Base-by-base conservation (phyloP, 257 asterid genomes). In the Solanum bulbocastanum region DNA sequence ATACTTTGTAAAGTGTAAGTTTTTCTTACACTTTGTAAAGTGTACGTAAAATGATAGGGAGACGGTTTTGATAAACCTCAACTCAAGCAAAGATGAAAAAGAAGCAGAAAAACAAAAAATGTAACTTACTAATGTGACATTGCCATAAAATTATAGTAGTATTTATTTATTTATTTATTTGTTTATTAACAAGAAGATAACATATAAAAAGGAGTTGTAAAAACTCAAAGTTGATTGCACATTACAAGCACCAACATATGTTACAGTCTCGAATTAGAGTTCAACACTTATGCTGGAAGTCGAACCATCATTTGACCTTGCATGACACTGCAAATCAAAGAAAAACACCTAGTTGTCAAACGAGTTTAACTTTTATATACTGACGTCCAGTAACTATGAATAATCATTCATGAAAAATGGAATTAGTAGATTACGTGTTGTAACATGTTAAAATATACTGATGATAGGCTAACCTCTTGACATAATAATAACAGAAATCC, bases 401-500 rank as follows among this genome's bases (percentile, higher is more conserved):
- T 32, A 56, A 56, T 7, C 1, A 0, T 56, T 56, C 65, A 56
- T 56, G 65, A 56, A 56, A 0, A 20, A 56, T 56, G 62, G 18
- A 79, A 65, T n/a, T 4, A 22, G 76, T 66, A 32, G 13, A 0
- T 33, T 39, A 76, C 8, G 23, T 13, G 83, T 0, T n/a, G 44
- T 15, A 76, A 76, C 60, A 40, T 39, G 56, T 76, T 39, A 76
- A 75, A 39, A 39, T n/a, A 37, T n/a, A 40, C 2, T 39, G 58
- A 40, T 76, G 0, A 32, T 78, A 16, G 85, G 8, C 62, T 89
- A 84, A 96, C 98, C 99, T 97, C 91, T 94, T 95, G 86, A 96
- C 88, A 89, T 97, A 97, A 86, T 96, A 97, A 90, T 97, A 97
- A 89, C 98, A 96, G 90, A 97, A 96, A 92, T 97, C 98, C 0